Base-by-base conservation (phyloP, 805 yeast species). In the Candida parachauliodes region DNA sequence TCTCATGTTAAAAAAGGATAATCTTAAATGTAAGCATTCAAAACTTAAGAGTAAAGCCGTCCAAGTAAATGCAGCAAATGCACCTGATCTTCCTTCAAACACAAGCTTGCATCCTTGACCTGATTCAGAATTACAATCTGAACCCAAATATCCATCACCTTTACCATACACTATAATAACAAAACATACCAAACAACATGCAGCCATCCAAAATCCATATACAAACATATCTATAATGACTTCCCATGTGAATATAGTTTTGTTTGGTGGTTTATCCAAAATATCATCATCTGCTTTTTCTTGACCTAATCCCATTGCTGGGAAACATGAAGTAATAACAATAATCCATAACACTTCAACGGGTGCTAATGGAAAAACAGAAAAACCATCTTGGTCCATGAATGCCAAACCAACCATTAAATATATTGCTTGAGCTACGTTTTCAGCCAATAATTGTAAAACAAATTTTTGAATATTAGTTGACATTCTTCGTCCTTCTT, bases 11-110 rank as follows among this genome's bases (percentile, higher is more conserved):
- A 85, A 84, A 44, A 86, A 65, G 2, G 94, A 85, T 49, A 79
- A 68, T 48, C 82, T 68, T 59, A 79, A 62, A 53, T 84, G 86
- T 41, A 84, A 72, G 49, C 86, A 87, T 60, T 85, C 93, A 93
- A 93, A 85, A 1, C 94, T 93, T 32, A 84, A 65, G 20, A 86
- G 55, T 42, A 87, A 70, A 3, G 91, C 83, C 63, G 89, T 76
- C 94, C 95, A 87, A 0, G 95, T 87, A 81, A 86, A 81, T 1
- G 81, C 76, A 1, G 83, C 83, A 66, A 87, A 87, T 0, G 88
- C 75, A 3, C 83, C 76, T 3, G 94, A 76, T 56, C 96, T 76
- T 3, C 88, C 85, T 49, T 75, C 70, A 61, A 80, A 86, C 9
- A 87, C 95, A 44, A 69, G 59, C 32, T 62, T 50, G 61, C 96